phyloP scores from a whole-genome alignment of 768 basidiomycete genomes.

The Xerocomellus dryophilus region DNA sequence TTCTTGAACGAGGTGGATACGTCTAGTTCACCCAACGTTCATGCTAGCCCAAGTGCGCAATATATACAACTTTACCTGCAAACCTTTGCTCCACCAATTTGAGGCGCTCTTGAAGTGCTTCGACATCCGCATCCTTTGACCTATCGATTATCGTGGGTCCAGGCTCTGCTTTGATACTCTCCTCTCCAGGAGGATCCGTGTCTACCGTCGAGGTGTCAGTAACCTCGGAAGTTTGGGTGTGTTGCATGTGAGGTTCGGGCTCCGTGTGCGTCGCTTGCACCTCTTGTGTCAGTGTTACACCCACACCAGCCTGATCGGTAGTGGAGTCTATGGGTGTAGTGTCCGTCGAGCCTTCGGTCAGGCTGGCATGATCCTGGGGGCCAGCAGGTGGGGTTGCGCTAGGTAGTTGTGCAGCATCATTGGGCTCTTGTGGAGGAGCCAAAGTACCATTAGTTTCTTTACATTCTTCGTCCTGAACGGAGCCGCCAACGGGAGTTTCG shows the following conservation, averaged over 20 bases:
- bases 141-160: background rate
- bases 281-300: background rate
- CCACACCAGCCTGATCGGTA: background rate
- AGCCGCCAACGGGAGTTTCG: background rate
- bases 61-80: conserved; percentile 44
- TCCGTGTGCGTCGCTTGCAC: background rate
- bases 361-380: background rate
- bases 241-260: background rate
- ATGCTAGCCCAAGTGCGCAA: background rate
- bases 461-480: conserved; percentile 1
- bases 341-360: background rate
- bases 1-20: conserved; percentile 75
- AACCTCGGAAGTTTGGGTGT: background rate
- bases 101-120: conserved; percentile 61
- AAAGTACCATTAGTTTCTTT: background rate
- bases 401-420: background rate
- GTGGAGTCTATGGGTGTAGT: background rate
- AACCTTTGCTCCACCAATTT: conserved; percentile 77
- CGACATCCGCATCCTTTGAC: conserved; percentile 38
- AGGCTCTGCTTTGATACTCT: background rate
- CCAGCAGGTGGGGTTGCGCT: background rate
- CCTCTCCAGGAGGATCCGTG: background rate
- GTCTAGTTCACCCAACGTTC: conserved; percentile 43
- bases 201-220: background rate
- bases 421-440: background rate